Evolutionary conservation across 768 basidiomycete species (phyloP).

Genomic region (Mycena pura): DNA sequence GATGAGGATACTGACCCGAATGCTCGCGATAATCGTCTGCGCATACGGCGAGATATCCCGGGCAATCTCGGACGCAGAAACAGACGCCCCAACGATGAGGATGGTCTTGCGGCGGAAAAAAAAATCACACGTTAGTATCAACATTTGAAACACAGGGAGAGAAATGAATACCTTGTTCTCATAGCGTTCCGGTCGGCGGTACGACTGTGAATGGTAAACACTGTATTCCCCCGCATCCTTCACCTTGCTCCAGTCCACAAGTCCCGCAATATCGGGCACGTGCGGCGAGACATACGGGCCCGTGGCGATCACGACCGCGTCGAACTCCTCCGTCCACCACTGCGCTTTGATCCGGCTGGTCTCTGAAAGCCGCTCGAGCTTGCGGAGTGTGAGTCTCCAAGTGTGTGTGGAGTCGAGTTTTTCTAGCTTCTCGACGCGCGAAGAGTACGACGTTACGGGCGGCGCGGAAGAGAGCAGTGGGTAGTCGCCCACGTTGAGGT

Average conservation of each 20-base stretch:
- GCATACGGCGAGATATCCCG: constrained; percentile 28
- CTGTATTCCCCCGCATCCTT: constrained; percentile 24
- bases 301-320: constrained; percentile 39
- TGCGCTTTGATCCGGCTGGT: constrained; percentile 25
- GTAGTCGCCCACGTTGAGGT: constrained; percentile 39
- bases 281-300: constrained; percentile 41
- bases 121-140: neutral
- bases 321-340: constrained; percentile 41
- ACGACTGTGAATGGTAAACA: constrained; percentile 40
- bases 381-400: constrained; percentile 31
- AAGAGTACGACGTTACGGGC: constrained; percentile 38
- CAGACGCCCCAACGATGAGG: constrained; percentile 28
- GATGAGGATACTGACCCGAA: constrained; percentile 21
- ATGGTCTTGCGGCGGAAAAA: constrained; percentile 23
- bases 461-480: constrained; percentile 15
- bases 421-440: constrained; percentile 44
- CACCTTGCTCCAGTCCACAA: constrained; percentile 34
- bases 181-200: constrained; percentile 38
- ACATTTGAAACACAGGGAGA: neutral
- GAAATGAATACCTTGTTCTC: constrained; percentile 33
- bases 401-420: constrained; percentile 31
- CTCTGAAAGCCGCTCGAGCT: constrained; percentile 25
- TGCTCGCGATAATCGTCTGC: constrained; percentile 20
- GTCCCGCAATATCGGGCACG: constrained; percentile 39
- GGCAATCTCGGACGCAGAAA: constrained; percentile 30